Conservation (phyloP, 1,284 basidiomycete species). For the Ceratorhiza oryzae-sativae region DNA sequence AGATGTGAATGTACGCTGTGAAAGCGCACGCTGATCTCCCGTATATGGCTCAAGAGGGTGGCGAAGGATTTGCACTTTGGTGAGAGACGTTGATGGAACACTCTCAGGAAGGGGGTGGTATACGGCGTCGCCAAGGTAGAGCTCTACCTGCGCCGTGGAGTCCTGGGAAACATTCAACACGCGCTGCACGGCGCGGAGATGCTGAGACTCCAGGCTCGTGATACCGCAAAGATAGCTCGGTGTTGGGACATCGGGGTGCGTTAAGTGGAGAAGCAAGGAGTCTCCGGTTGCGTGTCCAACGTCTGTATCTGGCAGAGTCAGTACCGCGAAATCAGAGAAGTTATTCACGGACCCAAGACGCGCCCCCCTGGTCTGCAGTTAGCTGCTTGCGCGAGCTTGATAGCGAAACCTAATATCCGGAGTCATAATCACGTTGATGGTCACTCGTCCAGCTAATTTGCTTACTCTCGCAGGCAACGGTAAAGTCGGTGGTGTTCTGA, state of each 20-base stretch:
- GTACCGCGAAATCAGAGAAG: not conserved
- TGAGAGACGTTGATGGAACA: constrained; percentile 47
- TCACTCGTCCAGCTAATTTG: not conserved
- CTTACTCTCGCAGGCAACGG: constrained; percentile 66
- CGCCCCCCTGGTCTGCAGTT: constrained; percentile 53
- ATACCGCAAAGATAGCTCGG: constrained; percentile 64
- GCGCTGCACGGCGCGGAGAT: constrained; percentile 57
- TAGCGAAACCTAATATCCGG: constrained; percentile 58
- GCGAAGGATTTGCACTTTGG: constrained; percentile 51
- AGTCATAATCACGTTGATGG: not conserved
- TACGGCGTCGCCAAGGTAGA: constrained; percentile 62
- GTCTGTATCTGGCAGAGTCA: constrained; percentile 53
- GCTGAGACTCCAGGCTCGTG: constrained; percentile 63
- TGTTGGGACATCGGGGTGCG: constrained; percentile 56
- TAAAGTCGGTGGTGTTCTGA: constrained; percentile 61
- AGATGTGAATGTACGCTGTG: constrained; percentile 48
- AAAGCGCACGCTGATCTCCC: constrained; percentile 17
- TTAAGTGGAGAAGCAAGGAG: constrained; percentile 63
- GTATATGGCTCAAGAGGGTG: constrained; percentile 52
- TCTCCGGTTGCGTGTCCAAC: constrained; percentile 77
- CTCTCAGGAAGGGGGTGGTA: constrained; percentile 58
- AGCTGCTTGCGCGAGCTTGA: constrained; percentile 59
- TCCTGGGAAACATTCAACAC: constrained; percentile 47
- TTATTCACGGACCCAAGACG: constrained; percentile 60
- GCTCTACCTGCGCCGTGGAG: constrained; percentile 40